Evolutionary conservation across 306 rosid species (phyloP), one percentile per base, ranked within the genome.

Genomic region (Boehmeria nivea): DNA sequence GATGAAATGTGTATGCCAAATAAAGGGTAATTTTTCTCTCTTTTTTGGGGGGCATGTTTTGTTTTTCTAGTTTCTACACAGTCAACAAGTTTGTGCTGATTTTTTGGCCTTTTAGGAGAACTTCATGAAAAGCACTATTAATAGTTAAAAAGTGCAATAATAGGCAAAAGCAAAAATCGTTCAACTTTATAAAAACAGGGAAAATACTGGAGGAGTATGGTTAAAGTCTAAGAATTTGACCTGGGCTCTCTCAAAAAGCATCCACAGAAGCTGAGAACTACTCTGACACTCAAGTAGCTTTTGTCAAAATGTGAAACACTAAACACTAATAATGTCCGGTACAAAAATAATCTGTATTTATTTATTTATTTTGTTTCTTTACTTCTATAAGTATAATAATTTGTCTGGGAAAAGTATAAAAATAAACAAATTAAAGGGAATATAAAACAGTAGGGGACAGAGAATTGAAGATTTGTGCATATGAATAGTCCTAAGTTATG

Each of bases 151-250:
- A 54, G 18, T 13, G 33, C 55, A 36, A 50, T 61, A 16, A 44
- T 57, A 51, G 64, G 54, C 11, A 17, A 14, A 59, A 44, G 60
- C 57, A 23, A 53, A 54, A 45, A 46, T 25, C 38, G 51, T 51
- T 21, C 7, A 50, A 59, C 65, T 70, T 69, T 69, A 47, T 43
- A 48, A 22, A 47, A 60, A 50, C 28, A 10, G 18, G 28, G 27
- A 33, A 40, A 33, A n/a, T n/a, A n/a, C n/a, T 11, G 38, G 17
- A 70, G 73, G 78, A 75, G 83, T 76, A 33, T 53, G 6, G 43
- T 53, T 53, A 72, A 63, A 74, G 59, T 45, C 56, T 69, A 10
- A 73, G 80, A 64, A 47, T 73, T 78, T 78, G 84, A 78, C 82
- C 53, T 68, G 31, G 8, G 24, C 25, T 5, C 39, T 9, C 67